Percentiles rank a stretch among this genome's conserved stretches.
These are phyloP conservation scores for Craterostigma plantagineum DNA, from an alignment of 257 asterid species.

Conservation along the genomic window DNA sequence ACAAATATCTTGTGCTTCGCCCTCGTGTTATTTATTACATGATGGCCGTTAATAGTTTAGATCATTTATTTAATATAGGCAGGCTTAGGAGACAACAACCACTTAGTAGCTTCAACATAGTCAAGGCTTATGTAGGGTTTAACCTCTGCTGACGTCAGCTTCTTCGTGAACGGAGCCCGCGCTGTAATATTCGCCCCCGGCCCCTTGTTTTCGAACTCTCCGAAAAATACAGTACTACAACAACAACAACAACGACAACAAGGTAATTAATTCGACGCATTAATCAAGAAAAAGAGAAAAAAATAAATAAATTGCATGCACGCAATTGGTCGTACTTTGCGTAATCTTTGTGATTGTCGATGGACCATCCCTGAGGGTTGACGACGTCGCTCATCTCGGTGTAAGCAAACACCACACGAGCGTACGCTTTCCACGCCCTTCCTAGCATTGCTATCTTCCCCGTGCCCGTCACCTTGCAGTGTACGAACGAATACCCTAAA, in stretches of 20 bases:
- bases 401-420: background rate
- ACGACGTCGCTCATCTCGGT: background rate
- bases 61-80: background rate
- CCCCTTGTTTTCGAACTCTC: constrained; percentile 1
- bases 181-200: background rate
- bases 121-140: background rate
- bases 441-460: background rate
- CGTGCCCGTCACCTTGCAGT: background rate
- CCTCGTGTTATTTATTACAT: no score
- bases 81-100: constrained; percentile 1
- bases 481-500: background rate
- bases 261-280: background rate
- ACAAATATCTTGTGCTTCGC: no score
- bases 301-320: background rate
- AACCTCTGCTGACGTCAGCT: background rate
- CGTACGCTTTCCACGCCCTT: background rate
- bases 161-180: background rate
- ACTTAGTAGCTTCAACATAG: background rate
- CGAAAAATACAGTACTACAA: background rate
- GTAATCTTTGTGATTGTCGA: background rate
- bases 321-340: background rate
- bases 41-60: no score
- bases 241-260: background rate
- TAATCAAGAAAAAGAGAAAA: background rate
- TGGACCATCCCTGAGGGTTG: constrained; percentile 1